Percentiles rank a stretch among this genome's conserved stretches.
phyloP scores from a whole-genome alignment of 2,329 filamentous ascomycete species.

The Trichoderma cornu-damae region DNA sequence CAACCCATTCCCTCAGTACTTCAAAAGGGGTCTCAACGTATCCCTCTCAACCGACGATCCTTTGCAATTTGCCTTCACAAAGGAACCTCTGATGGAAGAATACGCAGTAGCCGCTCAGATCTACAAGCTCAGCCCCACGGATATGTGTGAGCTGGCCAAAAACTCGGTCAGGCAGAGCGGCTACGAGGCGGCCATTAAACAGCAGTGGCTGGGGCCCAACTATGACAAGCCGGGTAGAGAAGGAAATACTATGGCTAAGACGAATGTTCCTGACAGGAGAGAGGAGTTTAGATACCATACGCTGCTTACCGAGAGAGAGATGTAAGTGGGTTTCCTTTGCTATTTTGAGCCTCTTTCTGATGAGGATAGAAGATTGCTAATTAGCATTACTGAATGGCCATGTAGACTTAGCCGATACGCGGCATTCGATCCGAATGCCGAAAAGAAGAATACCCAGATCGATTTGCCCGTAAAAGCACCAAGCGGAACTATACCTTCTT shows the following conservation, averaged over 20 bases:
- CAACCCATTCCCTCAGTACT: constrained; percentile 94
- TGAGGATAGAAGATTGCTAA: background rate
- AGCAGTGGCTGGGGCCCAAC: constrained; percentile 80
- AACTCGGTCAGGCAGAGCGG: constrained; percentile 94
- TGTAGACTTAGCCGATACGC: constrained; percentile 43
- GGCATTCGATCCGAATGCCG: constrained; percentile 27
- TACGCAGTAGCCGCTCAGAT: constrained; percentile 98
- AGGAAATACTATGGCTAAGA: constrained; percentile 92
- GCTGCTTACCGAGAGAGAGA: constrained; percentile 71
- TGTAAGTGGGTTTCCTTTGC: constrained; percentile 53
- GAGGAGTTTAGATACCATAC: constrained; percentile 88
- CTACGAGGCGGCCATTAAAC: constrained; percentile 83
- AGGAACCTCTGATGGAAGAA: constrained; percentile 95
- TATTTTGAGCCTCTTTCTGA: background rate
- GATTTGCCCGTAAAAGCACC: constrained; percentile 21
- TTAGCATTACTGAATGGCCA: background rate
- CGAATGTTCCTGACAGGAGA: constrained; percentile 89
- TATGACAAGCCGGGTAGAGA: constrained; percentile 72
- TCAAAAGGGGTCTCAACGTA: constrained; percentile 89
- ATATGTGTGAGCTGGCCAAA: constrained; percentile 98
- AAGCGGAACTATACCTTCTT: constrained; percentile 5
- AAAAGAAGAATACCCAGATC: background rate
- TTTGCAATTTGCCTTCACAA: constrained; percentile 95
- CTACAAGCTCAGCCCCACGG: constrained; percentile 92
- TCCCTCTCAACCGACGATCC: constrained; percentile 96